Conservation (phyloP, 148 eudicot species). For the Vaccinium corymbosum region DNA sequence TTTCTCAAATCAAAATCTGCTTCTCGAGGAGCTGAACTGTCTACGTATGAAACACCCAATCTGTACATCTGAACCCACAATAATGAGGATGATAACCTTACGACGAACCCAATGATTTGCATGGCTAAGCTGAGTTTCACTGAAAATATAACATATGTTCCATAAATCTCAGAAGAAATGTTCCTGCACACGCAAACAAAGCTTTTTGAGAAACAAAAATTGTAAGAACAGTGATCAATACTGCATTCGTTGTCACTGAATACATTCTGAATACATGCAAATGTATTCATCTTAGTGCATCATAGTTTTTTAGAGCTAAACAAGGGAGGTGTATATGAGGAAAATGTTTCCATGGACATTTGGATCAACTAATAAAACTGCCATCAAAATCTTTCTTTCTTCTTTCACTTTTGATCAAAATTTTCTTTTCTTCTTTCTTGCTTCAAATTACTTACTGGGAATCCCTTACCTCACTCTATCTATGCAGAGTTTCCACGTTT, state of each 20-base stretch:
- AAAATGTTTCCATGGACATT: not conserved
- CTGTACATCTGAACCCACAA: conserved; percentile 98
- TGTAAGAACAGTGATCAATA: conserved; percentile 9
- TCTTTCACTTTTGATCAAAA: not conserved
- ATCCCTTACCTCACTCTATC: not conserved
- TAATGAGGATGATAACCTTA: conserved; percentile 72
- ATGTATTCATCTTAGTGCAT: not conserved
- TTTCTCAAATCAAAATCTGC: conserved; percentile 78
- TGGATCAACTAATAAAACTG: not conserved
- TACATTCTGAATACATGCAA: not conserved
- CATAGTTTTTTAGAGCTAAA: not conserved
- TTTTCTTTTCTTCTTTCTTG: not conserved
- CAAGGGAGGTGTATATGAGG: not conserved
- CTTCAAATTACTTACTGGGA: not conserved
- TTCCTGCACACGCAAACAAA: conserved; percentile 51
- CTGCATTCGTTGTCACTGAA: not conserved
- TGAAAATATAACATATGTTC: conserved; percentile 57
- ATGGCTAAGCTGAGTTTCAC: conserved; percentile 63
- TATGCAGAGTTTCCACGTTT: not conserved
- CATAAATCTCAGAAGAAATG: conserved; percentile 58
- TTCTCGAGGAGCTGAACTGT: conserved; percentile 59
- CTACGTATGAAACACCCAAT: conserved; percentile 66
- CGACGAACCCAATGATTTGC: conserved; percentile 74
- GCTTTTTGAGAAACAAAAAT: conserved; percentile 1
- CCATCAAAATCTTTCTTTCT: not conserved